Evolutionary conservation across 306 rosid genomes (phyloP), one percentile per base, ranked within the genome.

Genomic region (Rosa rugosa): DNA sequence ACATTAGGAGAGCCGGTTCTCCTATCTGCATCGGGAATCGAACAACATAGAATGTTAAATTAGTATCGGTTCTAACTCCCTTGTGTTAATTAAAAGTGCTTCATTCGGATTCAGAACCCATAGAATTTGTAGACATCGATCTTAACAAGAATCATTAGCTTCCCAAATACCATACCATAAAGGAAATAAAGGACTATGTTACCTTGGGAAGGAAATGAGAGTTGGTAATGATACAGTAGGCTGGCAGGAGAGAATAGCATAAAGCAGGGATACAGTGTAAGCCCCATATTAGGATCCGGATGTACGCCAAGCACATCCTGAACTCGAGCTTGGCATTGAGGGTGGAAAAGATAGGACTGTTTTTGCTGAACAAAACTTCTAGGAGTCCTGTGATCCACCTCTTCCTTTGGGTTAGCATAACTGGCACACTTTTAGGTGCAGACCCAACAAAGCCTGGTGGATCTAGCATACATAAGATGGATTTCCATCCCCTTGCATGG

Each of bases 121-220:
- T 59, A 25, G 36, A 23, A 59, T 10, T 25, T 11, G 14, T 62
- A 23, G 23, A 62, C 40, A 27, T 12, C 5, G 13, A 10, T 3
- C 6, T 14, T 17, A 13, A 36, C 16, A 34, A 31, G 20, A 64
- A 11, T 12, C 34, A 4, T 22, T 16, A 51, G 22, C 23, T 53
- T 53, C 31, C 31, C 4, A 57, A 51, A 57, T 57, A 18, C 31
- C 13, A 22, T 53, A 31, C 0, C 23, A 53, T 17, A 8, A 57
- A 20, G 31, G 25, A 54, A 7, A 8, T 57, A 25, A 60, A 9
- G 34, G 66, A 60, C 3, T 54, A 17, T 5, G 20, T n/a, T 71
- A 84, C 87, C 81, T 75, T 71, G 38, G 89, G 89, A 72, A 83
- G 75, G 64, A 80, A 77, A 50, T 23, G 54, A 40, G 89, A 77